Evolutionary conservation across 2,329 filamentous ascomycete genomes (phyloP).

Genomic region (Hymenoscyphus repandus): DNA sequence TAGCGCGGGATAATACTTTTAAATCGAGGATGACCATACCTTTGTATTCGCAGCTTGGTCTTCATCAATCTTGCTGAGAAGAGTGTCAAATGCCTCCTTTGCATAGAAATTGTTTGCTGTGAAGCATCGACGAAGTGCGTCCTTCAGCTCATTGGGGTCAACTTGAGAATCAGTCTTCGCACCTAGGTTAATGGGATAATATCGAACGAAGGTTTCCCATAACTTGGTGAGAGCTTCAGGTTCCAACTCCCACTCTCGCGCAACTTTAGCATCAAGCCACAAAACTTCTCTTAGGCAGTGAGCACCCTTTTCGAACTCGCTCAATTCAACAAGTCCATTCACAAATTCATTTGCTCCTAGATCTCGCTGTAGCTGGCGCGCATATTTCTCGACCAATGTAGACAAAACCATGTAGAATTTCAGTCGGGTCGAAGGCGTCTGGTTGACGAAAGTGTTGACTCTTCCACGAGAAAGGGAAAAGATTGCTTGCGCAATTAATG

Average conservation of each 20-base stretch:
- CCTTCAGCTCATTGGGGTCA: constrained; percentile 18
- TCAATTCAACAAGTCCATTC: constrained; percentile 21
- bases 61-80: constrained; percentile 24
- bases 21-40: constrained; percentile 16
- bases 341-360: constrained; percentile 16
- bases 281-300: constrained; percentile 24
- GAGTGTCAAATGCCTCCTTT: constrained; percentile 17
- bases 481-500: constrained; percentile 14
- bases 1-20: constrained; percentile 8
- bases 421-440: constrained; percentile 18
- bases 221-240: constrained; percentile 13
- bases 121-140: constrained; percentile 24
- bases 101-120: constrained; percentile 25
- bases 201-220: constrained; percentile 27
- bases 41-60: constrained; percentile 27
- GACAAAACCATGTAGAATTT: constrained; percentile 20
- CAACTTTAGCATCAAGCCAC: constrained; percentile 20
- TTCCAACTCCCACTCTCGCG: constrained; percentile 17
- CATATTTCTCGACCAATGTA: constrained; percentile 15
- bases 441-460: constrained; percentile 14
- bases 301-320: constrained; percentile 26
- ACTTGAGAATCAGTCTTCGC: constrained; percentile 15
- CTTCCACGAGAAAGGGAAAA: constrained; percentile 12
- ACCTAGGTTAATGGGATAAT: constrained; percentile 27
- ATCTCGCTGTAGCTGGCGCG: constrained; percentile 14